Conservation (phyloP, 208 protist species). For the Strigomonas culicis region DNA sequence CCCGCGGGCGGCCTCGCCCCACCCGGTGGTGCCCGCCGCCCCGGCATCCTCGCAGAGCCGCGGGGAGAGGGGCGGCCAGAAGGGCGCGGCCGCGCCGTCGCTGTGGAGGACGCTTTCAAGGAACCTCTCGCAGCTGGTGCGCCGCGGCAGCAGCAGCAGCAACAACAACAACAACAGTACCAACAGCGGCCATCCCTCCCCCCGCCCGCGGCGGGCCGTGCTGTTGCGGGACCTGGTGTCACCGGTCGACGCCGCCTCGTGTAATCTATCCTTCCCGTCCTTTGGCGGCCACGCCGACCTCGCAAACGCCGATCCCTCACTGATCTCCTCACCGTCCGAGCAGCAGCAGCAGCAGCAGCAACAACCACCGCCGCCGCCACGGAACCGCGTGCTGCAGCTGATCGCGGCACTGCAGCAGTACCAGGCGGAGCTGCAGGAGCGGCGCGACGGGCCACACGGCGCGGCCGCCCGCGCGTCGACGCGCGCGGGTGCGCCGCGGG, state of each 20-base stretch:
- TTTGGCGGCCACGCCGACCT: not conserved
- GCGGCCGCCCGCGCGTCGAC: too few relatives aligned
- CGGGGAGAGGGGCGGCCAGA: too few relatives aligned
- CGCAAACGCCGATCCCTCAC: too few relatives aligned
- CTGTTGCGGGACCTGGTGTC: not conserved
- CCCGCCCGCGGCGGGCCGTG: not conserved
- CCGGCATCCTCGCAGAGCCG: not conserved
- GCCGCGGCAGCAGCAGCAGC: not conserved
- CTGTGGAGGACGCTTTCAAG: too few relatives aligned
- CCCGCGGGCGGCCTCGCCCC: too few relatives aligned
- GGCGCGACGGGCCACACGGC: not conserved
- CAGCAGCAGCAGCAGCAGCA: not conserved
- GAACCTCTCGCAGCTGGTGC: too few relatives aligned
- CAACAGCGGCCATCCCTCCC: too few relatives aligned
- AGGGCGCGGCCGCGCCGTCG: too few relatives aligned
- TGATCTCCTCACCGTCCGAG: not conserved
- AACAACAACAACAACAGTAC: too few relatives aligned
- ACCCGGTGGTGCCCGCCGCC: not conserved
- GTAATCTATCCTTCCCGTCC: not conserved
- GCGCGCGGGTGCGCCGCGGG: too few relatives aligned
- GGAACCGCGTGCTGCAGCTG: not conserved
- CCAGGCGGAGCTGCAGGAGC: not conserved
- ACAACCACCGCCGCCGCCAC: too few relatives aligned
- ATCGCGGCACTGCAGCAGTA: not conserved
- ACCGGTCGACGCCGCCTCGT: not conserved